These are phyloP conservation scores for Poa annua DNA, from an alignment of 176 grass and related monocot genomes.

Conservation along the genomic window DNA sequence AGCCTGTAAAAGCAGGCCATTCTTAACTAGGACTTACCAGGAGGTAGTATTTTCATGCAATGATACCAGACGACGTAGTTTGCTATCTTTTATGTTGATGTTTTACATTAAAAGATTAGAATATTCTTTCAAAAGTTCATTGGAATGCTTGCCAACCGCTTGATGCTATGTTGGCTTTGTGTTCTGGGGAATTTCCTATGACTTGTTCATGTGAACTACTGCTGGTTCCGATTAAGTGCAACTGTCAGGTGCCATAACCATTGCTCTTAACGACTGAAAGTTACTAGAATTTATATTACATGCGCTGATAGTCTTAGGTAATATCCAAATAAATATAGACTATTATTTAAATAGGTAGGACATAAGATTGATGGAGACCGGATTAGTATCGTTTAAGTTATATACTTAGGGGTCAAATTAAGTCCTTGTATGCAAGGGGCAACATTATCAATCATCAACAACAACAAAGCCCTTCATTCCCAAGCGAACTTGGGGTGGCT, in stretches of 20 bases:
- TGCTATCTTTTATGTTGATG: background rate
- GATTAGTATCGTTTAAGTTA: background rate
- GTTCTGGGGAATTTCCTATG: background rate
- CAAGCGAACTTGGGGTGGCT: too few relatives aligned
- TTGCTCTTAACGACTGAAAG: background rate
- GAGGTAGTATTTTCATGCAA: background rate
- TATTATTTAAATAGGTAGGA: slow-evolving; percentile 13
- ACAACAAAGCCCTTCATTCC: too few relatives aligned
- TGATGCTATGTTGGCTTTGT: background rate
- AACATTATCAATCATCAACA: background rate
- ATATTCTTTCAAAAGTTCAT: slow-evolving; percentile 27
- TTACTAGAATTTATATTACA: background rate
- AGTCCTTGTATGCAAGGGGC: slow-evolving; percentile 2
- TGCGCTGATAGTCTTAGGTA: background rate
- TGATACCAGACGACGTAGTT: background rate
- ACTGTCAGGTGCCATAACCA: slow-evolving; percentile 10
- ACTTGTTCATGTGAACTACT: slow-evolving; percentile 6
- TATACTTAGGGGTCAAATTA: background rate
- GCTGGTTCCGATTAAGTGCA: slow-evolving; percentile 17
- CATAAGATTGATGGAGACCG: background rate
- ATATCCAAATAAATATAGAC: background rate
- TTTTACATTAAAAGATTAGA: background rate
- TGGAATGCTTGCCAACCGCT: background rate
- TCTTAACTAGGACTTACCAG: slow-evolving; percentile 1
- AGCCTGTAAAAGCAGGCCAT: background rate